Evolutionary conservation across 805 yeast species (phyloP), one percentile per base, ranked within the genome.

Genomic region (Torulaspora gathmanii): DNA sequence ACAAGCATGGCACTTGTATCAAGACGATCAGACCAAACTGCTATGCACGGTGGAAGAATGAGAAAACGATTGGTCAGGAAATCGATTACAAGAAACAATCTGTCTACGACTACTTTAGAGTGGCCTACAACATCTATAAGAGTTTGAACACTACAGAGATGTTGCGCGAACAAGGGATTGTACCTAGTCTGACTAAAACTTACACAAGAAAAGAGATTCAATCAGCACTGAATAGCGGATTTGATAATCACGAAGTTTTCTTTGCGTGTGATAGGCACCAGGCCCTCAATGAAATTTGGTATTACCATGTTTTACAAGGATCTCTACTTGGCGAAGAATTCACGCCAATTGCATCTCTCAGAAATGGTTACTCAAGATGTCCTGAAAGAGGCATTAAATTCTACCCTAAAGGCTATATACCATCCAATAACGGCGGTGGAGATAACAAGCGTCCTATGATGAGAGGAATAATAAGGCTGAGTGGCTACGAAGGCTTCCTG

Each of bases 1-100:
- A 90, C 70, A 90, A 90, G 63, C 98, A 90, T 62, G 97, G 90
- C 19, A 88, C 96, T 8, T 90, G 97, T 67, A 81, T 89, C 74
- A 78, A 82, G 38, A 88, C 96, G 1, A 70, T 90, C 37, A 78
- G 74, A 45, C 86, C 93, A 3, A 54, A 64, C 4, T 90, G 98
- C 64, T 89, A 88, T 64, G 67, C 67, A 5, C 55, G 62, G 15
- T 62, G 68, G 65, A 49, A 54, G 19, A 42, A 50, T 12, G 44
- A 38, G 28, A 44, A 40, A n/a, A 26, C 28, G 12, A 39, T 29
- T 6, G 23, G 35, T 3, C 16, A 34, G 20, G 47, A 37, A 3
- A 45, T 43, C 1, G 48, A 53, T 20, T 49, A 47, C 28, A 53
- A 55, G 6, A 55, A 64, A 34, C 53, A 63, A 42, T 60, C 70